phyloP scores from a whole-genome alignment of 108 stramenopile species.

The Skeletonema potamos region DNA sequence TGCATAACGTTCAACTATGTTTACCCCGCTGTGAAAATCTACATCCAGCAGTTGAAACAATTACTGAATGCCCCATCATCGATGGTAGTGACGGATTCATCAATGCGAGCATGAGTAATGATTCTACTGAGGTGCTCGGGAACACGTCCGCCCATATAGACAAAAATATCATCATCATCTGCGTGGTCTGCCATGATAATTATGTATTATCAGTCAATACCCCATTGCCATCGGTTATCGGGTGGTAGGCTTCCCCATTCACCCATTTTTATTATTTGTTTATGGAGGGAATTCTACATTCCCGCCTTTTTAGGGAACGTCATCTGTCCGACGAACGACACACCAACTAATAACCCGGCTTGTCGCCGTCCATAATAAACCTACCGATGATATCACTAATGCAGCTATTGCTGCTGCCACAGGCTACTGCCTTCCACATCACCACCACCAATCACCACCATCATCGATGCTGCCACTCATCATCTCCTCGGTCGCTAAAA shows the following conservation, averaged over 20 bases:
- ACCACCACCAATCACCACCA: too few species aligned
- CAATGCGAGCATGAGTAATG: neutral
- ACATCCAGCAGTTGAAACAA: neutral
- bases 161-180: neutral
- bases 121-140: neutral
- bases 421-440: neutral
- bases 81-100: neutral
- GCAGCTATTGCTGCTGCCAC: constrained; percentile 2
- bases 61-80: neutral
- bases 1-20: neutral
- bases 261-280: too few species aligned
- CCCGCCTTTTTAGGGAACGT: too few species aligned
- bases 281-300: too few species aligned
- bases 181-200: too few species aligned
- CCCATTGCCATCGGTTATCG: too few species aligned
- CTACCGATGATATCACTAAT: neutral
- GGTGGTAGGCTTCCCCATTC: too few species aligned
- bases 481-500: neutral
- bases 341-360: too few species aligned
- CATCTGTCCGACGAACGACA: too few species aligned
- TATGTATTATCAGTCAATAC: too few species aligned
- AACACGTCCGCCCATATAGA: neutral
- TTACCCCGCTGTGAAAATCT: too few species aligned
- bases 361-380: too few species aligned
- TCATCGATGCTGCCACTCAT: neutral